Percentiles rank a stretch among this genome's conserved stretches.
Evolutionary conservation across 2,329 filamentous ascomycete genomes (phyloP).

Genomic region (Trichophyton benhamiae): DNA sequence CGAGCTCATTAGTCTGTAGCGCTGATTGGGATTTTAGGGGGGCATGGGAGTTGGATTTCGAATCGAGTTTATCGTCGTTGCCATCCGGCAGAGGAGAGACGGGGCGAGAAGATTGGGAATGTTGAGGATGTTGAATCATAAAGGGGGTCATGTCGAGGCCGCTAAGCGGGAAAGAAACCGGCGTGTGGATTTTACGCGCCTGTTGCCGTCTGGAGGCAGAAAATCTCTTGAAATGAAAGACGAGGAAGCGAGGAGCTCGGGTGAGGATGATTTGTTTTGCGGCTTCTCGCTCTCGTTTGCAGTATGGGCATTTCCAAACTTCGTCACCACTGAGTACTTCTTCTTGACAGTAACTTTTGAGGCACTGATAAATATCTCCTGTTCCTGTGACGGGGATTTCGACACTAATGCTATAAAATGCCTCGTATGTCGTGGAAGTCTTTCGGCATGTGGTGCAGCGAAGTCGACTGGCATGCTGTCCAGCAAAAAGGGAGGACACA

Average conservation of each 20-base stretch:
- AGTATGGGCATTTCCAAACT: constrained; percentile 61
- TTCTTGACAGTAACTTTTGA: constrained; percentile 56
- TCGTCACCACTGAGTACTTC: constrained; percentile 57
- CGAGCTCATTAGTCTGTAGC: constrained; percentile 16
- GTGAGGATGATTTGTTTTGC: constrained; percentile 62
- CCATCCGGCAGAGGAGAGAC: constrained; percentile 20
- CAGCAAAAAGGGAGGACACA: constrained; percentile 67
- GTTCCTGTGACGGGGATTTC: constrained; percentile 53
- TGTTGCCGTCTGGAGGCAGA: constrained; percentile 44
- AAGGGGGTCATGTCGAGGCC: constrained; percentile 53
- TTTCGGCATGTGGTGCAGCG: constrained; percentile 49
- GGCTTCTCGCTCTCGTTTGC: constrained; percentile 54
- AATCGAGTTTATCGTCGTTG: constrained; percentile 12
- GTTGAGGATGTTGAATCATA: constrained; percentile 35
- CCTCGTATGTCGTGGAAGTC: constrained; percentile 55
- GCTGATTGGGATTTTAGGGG: constrained; percentile 25
- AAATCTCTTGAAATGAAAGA: constrained; percentile 64
- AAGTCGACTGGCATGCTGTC: constrained; percentile 51
- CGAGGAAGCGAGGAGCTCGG: constrained; percentile 65
- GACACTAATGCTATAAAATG: constrained; percentile 59
- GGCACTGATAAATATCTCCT: constrained; percentile 53
- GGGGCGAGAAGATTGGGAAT: constrained; percentile 15
- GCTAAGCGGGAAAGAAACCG: constrained; percentile 64
- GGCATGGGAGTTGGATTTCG: constrained; percentile 48
- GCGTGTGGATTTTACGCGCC: constrained; percentile 56